A percentile compares a stretch with the other conserved stretches of the same genome.
Evolutionary conservation across 257 asterid genomes (phyloP).

Genomic region (Solanum paucissectum): DNA sequence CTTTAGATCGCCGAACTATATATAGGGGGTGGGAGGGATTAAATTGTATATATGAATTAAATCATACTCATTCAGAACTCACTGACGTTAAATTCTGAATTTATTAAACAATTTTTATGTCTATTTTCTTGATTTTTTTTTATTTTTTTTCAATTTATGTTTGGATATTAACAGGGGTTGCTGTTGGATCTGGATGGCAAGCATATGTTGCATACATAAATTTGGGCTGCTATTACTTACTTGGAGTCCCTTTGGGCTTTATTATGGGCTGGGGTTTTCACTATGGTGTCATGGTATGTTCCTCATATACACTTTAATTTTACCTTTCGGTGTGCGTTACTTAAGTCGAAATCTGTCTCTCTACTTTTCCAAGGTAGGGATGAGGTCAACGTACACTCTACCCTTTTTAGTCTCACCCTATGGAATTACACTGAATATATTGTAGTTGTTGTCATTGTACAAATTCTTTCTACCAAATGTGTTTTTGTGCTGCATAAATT

Average conservation of each 20-base stretch:
- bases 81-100: background rate
- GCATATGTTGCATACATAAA: constrained; percentile 40
- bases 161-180: constrained; percentile 25
- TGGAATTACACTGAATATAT: fast-evolving
- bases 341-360: background rate
- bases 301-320: background rate
- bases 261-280: constrained; percentile 29
- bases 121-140: background rate
- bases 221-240: constrained; percentile 30
- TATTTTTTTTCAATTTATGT: background rate
- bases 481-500: background rate
- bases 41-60: background rate
- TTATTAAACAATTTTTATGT: background rate
- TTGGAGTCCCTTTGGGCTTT: constrained; percentile 43
- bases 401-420: background rate
- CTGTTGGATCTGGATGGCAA: constrained; percentile 63
- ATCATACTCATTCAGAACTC: background rate
- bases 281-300: constrained; percentile 42
- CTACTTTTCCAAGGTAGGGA: background rate
- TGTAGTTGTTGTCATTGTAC: background rate
- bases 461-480: background rate
- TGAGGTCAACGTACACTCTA: fast-evolving
- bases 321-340: background rate
- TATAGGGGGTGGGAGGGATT: background rate
- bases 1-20: background rate